A percentile compares a stretch with the other conserved stretches of the same genome.
Evolutionary conservation across 148 eudicot genomes (phyloP).

Genomic region (Rhododendron griersonianum): DNA sequence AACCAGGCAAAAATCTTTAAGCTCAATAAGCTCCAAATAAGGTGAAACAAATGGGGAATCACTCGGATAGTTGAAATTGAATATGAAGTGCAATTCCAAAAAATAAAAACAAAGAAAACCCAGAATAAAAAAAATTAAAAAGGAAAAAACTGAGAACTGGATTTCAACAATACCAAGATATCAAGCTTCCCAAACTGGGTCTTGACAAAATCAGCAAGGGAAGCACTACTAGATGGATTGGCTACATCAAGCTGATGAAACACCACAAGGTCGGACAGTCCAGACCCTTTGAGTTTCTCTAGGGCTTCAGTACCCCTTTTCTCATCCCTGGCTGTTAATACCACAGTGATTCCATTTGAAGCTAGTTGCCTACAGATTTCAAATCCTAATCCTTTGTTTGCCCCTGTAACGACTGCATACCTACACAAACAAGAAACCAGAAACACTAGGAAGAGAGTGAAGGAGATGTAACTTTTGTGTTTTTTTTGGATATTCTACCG

Average conservation of each 20-base stretch:
- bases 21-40: neutral
- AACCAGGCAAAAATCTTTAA: neutral
- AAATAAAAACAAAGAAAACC: neutral
- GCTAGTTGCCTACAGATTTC: slow-evolving; percentile 24
- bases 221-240: slow-evolving; percentile 16
- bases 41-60: neutral
- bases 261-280: slow-evolving; percentile 6
- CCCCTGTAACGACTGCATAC: no score
- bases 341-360: slow-evolving; percentile 13
- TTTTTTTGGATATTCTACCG: no score
- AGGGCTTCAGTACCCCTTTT: slow-evolving; percentile 28
- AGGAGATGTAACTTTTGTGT: no score
- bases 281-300: slow-evolving; percentile 16
- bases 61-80: no score
- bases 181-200: neutral
- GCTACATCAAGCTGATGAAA: slow-evolving; percentile 29
- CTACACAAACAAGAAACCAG: no score
- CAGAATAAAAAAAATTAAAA: neutral
- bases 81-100: neutral
- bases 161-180: slow-evolving; percentile 2
- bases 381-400: no score
- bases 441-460: no score
- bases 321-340: slow-evolving; percentile 24
- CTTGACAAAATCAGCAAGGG: slow-evolving; percentile 21
- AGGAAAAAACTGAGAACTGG: neutral